phyloP scores from a whole-genome alignment of 2,329 filamentous ascomycete species.

The Xylaria sp. region DNA sequence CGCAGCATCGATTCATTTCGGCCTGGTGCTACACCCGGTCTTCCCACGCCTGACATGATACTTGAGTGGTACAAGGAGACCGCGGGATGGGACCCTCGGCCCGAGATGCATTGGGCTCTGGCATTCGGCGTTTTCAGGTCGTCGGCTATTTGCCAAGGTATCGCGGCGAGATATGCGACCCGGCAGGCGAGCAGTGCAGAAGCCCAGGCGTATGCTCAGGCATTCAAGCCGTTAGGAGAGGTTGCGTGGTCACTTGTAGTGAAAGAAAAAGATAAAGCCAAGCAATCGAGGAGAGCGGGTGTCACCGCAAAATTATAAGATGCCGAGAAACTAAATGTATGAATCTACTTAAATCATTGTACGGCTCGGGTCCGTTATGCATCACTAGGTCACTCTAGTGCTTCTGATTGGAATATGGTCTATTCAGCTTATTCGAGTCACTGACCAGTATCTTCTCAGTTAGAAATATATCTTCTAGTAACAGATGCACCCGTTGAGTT shows the following conservation, averaged over 20 bases:
- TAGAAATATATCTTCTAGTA: neutral
- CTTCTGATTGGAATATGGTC: neutral
- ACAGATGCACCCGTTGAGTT: neutral
- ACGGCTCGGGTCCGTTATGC: neutral
- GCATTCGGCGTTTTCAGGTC: conserved; percentile 72
- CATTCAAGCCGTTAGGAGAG: conserved; percentile 78
- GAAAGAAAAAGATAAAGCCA: conserved; percentile 71
- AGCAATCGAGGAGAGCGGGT: conserved; percentile 6
- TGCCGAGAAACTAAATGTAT: neutral
- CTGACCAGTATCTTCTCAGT: neutral
- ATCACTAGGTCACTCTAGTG: neutral
- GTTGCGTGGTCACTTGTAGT: conserved; percentile 79
- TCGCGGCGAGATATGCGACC: conserved; percentile 85
- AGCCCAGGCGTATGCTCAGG: conserved; percentile 76
- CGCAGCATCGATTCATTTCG: conserved; percentile 35
- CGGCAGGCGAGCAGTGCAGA: conserved; percentile 90
- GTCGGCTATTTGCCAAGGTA: conserved; percentile 81
- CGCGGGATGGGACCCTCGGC: conserved; percentile 64
- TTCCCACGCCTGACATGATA: conserved; percentile 59
- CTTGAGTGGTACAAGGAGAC: conserved; percentile 76
- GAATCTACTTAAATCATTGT: neutral
- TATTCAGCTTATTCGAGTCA: neutral
- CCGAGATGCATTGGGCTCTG: conserved; percentile 69
- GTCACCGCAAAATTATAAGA: conserved; percentile 31
- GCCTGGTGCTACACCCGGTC: conserved; percentile 62